Conservation (phyloP, 2,329 filamentous ascomycete species). For the Paecilomyces sp. region DNA sequence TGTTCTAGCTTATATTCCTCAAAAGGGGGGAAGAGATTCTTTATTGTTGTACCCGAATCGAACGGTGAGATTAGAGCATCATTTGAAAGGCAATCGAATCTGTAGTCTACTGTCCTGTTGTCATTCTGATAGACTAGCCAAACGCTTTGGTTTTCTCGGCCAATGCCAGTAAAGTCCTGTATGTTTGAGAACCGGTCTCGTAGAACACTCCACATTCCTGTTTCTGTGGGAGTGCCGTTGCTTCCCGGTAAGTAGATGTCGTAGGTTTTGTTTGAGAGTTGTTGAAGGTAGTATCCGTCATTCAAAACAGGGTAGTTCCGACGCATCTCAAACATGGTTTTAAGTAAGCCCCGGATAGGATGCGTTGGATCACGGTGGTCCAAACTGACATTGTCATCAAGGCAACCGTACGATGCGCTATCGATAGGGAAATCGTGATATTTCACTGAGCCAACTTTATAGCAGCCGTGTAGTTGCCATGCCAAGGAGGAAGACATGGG, state of each 20-base stretch:
- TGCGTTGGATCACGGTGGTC: slow-evolving; percentile 54
- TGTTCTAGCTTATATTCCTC: slow-evolving; percentile 42
- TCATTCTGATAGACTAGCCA: slow-evolving; percentile 30
- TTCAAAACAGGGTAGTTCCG: slow-evolving; percentile 47
- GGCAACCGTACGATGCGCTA: slow-evolving; percentile 43
- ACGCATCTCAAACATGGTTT: slow-evolving; percentile 50
- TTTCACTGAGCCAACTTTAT: slow-evolving; percentile 45
- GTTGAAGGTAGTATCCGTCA: slow-evolving; percentile 45
- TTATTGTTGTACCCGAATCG: slow-evolving; percentile 42
- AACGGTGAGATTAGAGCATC: slow-evolving; percentile 48
- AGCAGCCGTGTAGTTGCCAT: slow-evolving; percentile 56
- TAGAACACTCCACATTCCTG: slow-evolving; percentile 49
- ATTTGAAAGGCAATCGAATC: slow-evolving; percentile 45
- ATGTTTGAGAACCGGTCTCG: slow-evolving; percentile 38
- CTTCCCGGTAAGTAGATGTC: slow-evolving; percentile 42
- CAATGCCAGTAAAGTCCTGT: slow-evolving; percentile 36
- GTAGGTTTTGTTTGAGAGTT: slow-evolving; percentile 47
- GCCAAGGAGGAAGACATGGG: slow-evolving; percentile 50
- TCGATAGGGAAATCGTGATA: slow-evolving; percentile 49
- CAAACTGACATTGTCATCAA: slow-evolving; percentile 45
- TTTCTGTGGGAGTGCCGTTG: slow-evolving; percentile 42
- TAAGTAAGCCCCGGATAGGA: slow-evolving; percentile 49
- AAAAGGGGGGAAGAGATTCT: slow-evolving; percentile 53
- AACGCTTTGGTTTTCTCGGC: slow-evolving; percentile 31
- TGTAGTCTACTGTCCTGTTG: slow-evolving; percentile 40